These are phyloP conservation scores for Trametes versicolor DNA, from an alignment of 1,284 basidiomycete species.

Conservation along the genomic window DNA sequence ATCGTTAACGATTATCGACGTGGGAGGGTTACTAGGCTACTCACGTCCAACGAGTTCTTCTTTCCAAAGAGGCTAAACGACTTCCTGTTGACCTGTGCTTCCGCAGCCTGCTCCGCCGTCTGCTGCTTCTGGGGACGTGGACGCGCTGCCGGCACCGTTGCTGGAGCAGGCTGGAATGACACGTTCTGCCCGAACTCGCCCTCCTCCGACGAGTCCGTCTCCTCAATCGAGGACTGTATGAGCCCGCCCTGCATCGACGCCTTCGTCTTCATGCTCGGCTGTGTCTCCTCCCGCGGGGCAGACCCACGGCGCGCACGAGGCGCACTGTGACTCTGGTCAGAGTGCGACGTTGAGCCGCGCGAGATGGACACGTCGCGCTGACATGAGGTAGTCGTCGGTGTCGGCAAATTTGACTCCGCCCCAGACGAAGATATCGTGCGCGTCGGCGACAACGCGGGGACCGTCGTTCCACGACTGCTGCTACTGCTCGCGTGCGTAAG, in stretches of 20 bases:
- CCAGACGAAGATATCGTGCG: constrained; percentile 39
- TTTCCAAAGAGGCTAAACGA: constrained; percentile 36
- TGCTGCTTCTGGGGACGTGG: constrained; percentile 21
- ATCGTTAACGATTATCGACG: too few species aligned
- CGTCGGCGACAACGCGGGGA: constrained; percentile 44
- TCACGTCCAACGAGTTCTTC: constrained; percentile 33
- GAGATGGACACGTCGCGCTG: constrained; percentile 32
- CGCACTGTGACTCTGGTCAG: constrained; percentile 26
- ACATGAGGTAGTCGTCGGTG: constrained; percentile 38
- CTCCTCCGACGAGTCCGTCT: constrained; percentile 29
- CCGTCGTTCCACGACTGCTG: constrained; percentile 25
- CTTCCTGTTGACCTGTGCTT: constrained; percentile 28
- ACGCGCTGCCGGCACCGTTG: constrained; percentile 2
- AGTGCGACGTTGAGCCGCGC: constrained; percentile 30
- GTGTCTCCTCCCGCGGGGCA: constrained; percentile 11
- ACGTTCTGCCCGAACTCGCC: constrained; percentile 21
- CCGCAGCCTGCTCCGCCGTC: constrained; percentile 20
- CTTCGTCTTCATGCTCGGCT: constrained; percentile 7
- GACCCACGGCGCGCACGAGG: constrained; percentile 2
- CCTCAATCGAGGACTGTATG: constrained; percentile 32
- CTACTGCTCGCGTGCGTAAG: constrained; percentile 21
- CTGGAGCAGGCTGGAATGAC: neutral
- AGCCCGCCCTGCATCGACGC: constrained; percentile 10
- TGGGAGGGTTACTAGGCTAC: neutral
- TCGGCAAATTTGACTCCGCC: constrained; percentile 35